Base-by-base conservation (phyloP, 441 rosid genomes). In the Codiaeum variegatum region DNA sequence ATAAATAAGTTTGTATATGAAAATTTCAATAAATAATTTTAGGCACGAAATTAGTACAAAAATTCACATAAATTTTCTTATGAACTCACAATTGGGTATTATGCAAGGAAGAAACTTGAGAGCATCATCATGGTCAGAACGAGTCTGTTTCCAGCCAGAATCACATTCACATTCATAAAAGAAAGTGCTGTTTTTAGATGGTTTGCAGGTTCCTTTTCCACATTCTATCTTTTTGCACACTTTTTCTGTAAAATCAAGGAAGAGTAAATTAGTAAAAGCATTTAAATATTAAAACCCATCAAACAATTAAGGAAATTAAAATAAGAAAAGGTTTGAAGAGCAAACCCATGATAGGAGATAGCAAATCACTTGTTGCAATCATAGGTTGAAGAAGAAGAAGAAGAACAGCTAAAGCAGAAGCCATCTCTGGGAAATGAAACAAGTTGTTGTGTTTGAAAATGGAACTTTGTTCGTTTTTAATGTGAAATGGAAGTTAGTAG, bases 51-150 rank as follows among this genome's bases (percentile, higher is more conserved):
- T 36, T 36, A 10, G n/a, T 26, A 58, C 2, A 12, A 0, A 55
- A 51, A 16, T 51, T n/a, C 34, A 28, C 32, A 26, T 4, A 12
- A 26, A 13, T 28, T 0, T 12, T 28, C n/a, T n/a, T n/a, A n/a
- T n/a, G 73, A 71, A 46, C 75, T 84, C 78, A 94, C 97, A 92
- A 76, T 92, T 87, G 46, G 98, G 98, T 40, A 80, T 69, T 71
- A 88, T 71, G 86, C 98, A 94, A 70, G 98, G 98, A 70, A 94
- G 93, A 79, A 94, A 89, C 77, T 82, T 85, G 88, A 82, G 79
- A 61, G 71, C 6, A 73, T 80, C 73, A 73, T 80, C 80, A 34
- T 58, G 65, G 3, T 62, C 49, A 40, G 76, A 58, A 46, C 40
- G 73, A 65, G 79, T 68, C 78, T 85, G 91, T 77, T 72, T 92